Base-by-base conservation (phyloP, 2,329 filamentous ascomycete genomes). In the Sarocladium brachiariae region DNA sequence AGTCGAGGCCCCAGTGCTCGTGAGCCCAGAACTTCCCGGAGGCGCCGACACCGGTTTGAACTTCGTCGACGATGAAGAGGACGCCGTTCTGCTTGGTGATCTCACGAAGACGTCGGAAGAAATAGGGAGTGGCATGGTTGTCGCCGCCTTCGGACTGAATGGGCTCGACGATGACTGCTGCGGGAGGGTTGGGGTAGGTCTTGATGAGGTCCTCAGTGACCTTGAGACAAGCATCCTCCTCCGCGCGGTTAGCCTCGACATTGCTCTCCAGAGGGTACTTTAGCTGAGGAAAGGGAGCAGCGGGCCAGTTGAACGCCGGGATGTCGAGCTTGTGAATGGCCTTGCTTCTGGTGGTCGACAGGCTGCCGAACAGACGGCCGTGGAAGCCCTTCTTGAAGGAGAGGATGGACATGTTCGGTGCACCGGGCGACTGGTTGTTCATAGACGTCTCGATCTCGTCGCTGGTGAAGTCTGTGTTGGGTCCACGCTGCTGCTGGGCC, bases 11-110 rank as follows among this genome's bases (percentile, higher is more conserved):
- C 90, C 90, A 96, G 82, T 96, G 90, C 62, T 96, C 89, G 74
- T 96, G 91, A 7, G 90, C 90, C 90, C 90, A 96, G 82, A 96
- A 95, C 68, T 88, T 90, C 60, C 90, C 90, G 0, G 90, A 96
- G 33, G 91, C 89, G 59, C 91, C 90, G 23, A 96, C 85, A 65
- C 90, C 91, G 6, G 90, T 96, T 73, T 96, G 90, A 10, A 96
- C 90, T 72, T 96, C 90, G 66, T 96, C 90, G 56, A 95, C 90
- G 63, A 96, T 96, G 67, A 96, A 75, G 52, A 95, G 81, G 27
- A 95, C 79, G 59, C 83, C 77, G 72, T 89, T 80, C 68, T 84
- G 84, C 65, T 81, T 79, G 34, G 90, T 95, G 54, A 96, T 69
- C 37, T 82, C 85, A 54, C 90, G 87, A 49, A 96, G 81, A 52